Evolutionary conservation across 192 early-diverging fungal genomes (phyloP).

Genomic region (Coemansia sp.): DNA sequence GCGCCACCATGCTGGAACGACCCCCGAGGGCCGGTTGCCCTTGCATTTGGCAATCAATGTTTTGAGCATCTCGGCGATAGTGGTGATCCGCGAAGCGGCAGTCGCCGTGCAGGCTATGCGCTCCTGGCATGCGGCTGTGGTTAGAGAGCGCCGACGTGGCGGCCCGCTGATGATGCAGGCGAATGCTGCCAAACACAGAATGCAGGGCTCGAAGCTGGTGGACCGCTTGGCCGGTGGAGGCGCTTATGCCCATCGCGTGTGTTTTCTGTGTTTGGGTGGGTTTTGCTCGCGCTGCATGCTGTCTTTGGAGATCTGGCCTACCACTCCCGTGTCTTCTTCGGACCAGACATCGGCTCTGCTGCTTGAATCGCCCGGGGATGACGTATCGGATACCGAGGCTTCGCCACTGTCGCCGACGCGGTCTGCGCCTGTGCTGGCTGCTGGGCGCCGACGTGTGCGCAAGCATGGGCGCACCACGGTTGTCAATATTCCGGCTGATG

Average conservation of each 20-base stretch:
- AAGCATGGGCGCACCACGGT: slow-evolving; percentile 2
- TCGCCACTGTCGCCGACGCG: neutral
- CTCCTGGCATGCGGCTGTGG: slow-evolving; percentile 35
- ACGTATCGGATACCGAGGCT: neutral
- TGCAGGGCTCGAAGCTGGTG: neutral
- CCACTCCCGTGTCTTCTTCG: neutral
- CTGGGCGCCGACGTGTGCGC: neutral
- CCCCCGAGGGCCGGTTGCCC: neutral
- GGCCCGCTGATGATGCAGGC: slow-evolving; percentile 8
- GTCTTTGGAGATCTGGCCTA: slow-evolving; percentile 52
- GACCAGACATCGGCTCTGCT: neutral
- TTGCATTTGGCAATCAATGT: slow-evolving; percentile 27
- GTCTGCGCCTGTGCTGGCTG: neutral
- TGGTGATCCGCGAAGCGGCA: slow-evolving; percentile 29
- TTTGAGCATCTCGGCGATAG: slow-evolving; percentile 13
- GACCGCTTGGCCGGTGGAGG: neutral
- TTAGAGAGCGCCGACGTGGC: slow-evolving; percentile 37
- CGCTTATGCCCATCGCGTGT: slow-evolving; percentile 34
- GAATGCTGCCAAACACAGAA: neutral
- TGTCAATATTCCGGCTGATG: neutral
- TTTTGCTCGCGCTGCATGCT: slow-evolving; percentile 45
- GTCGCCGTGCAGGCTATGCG: slow-evolving; percentile 35
- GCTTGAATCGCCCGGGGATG: neutral
- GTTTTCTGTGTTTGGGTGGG: slow-evolving; percentile 47
- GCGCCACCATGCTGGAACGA: slow-evolving; percentile 1